These are phyloP conservation scores for Aspergillus affinis DNA, from an alignment of 495 filamentous ascomycete species.

Conservation along the genomic window DNA sequence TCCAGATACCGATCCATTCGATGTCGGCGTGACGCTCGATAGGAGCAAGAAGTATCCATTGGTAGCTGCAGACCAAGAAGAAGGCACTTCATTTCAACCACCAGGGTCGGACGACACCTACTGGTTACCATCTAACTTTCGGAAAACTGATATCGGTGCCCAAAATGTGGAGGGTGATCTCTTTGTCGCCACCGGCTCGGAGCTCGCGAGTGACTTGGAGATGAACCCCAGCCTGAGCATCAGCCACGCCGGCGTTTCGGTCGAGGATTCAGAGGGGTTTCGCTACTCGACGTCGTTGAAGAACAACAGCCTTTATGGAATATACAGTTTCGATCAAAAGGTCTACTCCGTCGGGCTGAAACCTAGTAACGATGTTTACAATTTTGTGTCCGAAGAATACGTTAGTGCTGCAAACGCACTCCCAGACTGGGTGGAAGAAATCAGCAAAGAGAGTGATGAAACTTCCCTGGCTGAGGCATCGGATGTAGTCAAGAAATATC, in stretches of 20 bases:
- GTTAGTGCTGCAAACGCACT: neutral
- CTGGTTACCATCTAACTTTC: constrained; percentile 2
- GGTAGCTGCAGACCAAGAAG: neutral
- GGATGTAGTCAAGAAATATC: constrained; percentile 3
- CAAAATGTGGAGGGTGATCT: neutral
- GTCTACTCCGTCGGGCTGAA: constrained; percentile 4
- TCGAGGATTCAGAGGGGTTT: neutral
- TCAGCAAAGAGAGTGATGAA: neutral
- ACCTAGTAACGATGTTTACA: neutral
- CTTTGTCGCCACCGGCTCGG: constrained; percentile 1
- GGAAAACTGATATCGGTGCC: constrained; percentile 2
- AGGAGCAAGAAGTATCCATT: constrained; percentile 3
- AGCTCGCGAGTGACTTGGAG: neutral
- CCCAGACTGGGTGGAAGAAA: neutral
- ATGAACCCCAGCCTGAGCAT: neutral
- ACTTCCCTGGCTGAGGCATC: neutral
- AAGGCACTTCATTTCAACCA: neutral
- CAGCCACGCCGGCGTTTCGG: constrained; percentile 2
- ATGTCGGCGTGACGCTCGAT: neutral
- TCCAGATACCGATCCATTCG: constrained; percentile 2
- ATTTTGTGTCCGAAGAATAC: neutral
- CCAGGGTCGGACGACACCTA: constrained; percentile 1
- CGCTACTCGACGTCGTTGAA: neutral
- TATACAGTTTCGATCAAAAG: constrained; percentile 5
- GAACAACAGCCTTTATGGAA: constrained; percentile 4